Evolutionary conservation across 805 yeast species (phyloP), one percentile per base, ranked within the genome.

Genomic region (Lachancea mirantina): DNA sequence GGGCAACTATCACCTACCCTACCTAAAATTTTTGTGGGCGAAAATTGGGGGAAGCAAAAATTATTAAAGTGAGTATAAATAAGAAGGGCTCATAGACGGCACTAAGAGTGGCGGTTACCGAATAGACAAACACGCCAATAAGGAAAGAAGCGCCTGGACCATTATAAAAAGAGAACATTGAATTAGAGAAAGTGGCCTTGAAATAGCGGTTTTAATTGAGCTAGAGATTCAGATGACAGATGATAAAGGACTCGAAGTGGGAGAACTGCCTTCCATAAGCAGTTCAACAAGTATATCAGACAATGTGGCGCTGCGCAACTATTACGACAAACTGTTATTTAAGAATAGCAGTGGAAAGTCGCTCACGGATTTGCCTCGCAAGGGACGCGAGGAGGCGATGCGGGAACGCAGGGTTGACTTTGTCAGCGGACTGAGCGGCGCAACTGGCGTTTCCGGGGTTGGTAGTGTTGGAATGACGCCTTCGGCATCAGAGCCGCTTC

Each of bases 221-320:
- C 5, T 8, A 13, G 21, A 25, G n/a, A n/a, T n/a, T n/a, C n/a
- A n/a, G n/a, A n/a, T n/a, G n/a, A n/a, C n/a, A n/a, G n/a, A n/a
- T n/a, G n/a, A n/a, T n/a, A n/a, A n/a, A n/a, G n/a, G n/a, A n/a
- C n/a, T n/a, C n/a, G n/a, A n/a, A n/a, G n/a, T n/a, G n/a, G 28
- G 30, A 11, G 38, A 34, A 14, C 36, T 56, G 19, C 61, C 59
- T 10, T 50, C 57, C 13, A 48, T 56, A 7, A 56, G 49, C 34
- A 55, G 60, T 35, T 48, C 54, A 5, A 54, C 61, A 7, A 49
- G 56, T 36, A 43, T 56, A 17, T 56, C 61, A 5, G 61, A 56
- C 32, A 56, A 56, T 34, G 45, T 51, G 22, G 56, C 49, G 23
- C 38, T 56, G 26, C 49, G 47, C 34, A 52, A 55, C 31, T 55